Percentiles rank a stretch among this genome's conserved stretches.
These are phyloP conservation scores for Huntiella omanensis DNA, from an alignment of 2,329 filamentous ascomycete species.

Conservation along the genomic window DNA sequence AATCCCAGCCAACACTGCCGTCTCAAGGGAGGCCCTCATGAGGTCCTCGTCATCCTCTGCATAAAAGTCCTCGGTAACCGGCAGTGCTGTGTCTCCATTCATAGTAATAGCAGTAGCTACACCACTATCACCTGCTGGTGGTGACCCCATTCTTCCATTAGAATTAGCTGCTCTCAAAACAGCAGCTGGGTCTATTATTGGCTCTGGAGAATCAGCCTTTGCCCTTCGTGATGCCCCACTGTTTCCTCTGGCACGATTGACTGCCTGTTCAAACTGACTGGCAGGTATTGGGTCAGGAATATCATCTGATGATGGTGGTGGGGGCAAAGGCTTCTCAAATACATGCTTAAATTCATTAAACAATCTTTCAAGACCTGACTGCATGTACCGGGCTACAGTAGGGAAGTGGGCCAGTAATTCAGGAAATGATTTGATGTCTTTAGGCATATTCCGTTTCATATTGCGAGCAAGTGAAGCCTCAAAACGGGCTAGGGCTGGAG, in stretches of 20 bases:
- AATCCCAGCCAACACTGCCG: constrained; percentile 79
- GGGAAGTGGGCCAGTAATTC: constrained; percentile 84
- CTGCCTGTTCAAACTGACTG: constrained; percentile 34
- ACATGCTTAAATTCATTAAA: constrained; percentile 79
- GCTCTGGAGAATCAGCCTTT: neutral
- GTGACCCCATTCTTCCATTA: constrained; percentile 12
- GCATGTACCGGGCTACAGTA: constrained; percentile 92
- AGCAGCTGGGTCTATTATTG: too few relatives aligned
- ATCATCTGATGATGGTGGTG: constrained; percentile 16
- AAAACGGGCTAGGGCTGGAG: constrained; percentile 2
- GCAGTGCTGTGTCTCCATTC: constrained; percentile 20
- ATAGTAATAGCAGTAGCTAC: neutral
- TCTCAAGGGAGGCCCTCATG: constrained; percentile 77
- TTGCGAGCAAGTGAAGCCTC: constrained; percentile 15
- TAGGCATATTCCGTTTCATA: constrained; percentile 45
- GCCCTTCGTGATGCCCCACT: constrained; percentile 6
- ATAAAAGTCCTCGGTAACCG: constrained; percentile 45
- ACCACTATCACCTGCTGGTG: neutral
- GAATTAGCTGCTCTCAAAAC: neutral
- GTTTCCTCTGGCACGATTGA: constrained; percentile 35
- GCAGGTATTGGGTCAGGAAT: constrained; percentile 39
- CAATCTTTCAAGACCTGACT: constrained; percentile 69
- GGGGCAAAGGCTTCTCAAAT: constrained; percentile 68
- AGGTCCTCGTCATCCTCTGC: constrained; percentile 81
- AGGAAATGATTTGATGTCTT: constrained; percentile 77